Evolutionary conservation across 768 basidiomycete species (phyloP).

Genomic region (Agaricus sinodeliciosus): DNA sequence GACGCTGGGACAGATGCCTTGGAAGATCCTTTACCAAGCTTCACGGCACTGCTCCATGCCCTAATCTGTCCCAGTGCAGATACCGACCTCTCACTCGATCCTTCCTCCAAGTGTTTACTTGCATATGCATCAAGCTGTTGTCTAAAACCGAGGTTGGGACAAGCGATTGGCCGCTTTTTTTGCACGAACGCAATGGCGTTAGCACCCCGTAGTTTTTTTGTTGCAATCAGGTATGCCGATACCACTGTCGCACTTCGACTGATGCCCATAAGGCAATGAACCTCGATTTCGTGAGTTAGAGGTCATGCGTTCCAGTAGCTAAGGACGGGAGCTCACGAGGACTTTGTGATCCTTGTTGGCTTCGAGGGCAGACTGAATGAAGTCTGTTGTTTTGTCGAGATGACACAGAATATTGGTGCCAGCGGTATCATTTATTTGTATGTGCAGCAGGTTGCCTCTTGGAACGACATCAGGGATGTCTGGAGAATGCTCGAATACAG

Average conservation of each 20-base stretch:
- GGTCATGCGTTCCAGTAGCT: not conserved
- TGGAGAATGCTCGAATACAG: conserved; percentile 49
- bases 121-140: conserved; percentile 44
- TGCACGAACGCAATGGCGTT: conserved; percentile 53
- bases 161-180: conserved; percentile 50
- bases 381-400: conserved; percentile 29
- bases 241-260: conserved; percentile 73
- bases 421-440: conserved; percentile 28
- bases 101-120: conserved; percentile 17
- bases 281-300: conserved; percentile 29
- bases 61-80: conserved; percentile 6
- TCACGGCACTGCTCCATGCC: not conserved
- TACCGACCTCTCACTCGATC: conserved; percentile 3
- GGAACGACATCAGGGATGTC: conserved; percentile 38
- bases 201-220: conserved; percentile 41
- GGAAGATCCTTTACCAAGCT: not conserved
- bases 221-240: conserved; percentile 61
- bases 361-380: conserved; percentile 26
- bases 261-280: conserved; percentile 73
- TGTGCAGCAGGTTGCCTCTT: conserved; percentile 38
- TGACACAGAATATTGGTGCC: conserved; percentile 26
- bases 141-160: conserved; percentile 64
- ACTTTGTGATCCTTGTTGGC: conserved; percentile 30
- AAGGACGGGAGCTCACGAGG: conserved; percentile 20
- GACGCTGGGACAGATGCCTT: not conserved